A percentile compares a stretch with the other conserved stretches of the same genome.
These are phyloP conservation scores for Aspergillus vadensis DNA, from an alignment of 2,329 filamentous ascomycete species.

Conservation along the genomic window DNA sequence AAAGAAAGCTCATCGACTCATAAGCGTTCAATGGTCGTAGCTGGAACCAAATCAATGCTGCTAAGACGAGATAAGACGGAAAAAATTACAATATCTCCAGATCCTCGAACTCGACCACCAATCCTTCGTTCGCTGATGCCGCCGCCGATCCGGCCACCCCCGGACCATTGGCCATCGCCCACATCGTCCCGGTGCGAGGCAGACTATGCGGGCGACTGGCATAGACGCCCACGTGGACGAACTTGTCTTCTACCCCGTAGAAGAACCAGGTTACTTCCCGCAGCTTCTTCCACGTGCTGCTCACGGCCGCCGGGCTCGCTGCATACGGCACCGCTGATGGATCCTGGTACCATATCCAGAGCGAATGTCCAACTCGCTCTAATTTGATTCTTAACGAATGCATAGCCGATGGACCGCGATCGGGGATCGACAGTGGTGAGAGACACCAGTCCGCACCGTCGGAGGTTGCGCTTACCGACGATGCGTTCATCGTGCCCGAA, in stretches of 20 bases:
- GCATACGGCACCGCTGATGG: constrained; percentile 39
- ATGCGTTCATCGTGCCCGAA: constrained; percentile 56
- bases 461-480: constrained; percentile 58
- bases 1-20: constrained; percentile 2
- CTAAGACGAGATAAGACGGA: background rate
- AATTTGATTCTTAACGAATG: constrained; percentile 58
- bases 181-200: constrained; percentile 40
- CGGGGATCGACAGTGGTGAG: constrained; percentile 47
- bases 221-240: constrained; percentile 60
- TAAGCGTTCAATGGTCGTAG: background rate
- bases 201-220: constrained; percentile 58
- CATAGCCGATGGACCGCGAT: constrained; percentile 42
- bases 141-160: constrained; percentile 25
- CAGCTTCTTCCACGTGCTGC: constrained; percentile 58
- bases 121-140: constrained; percentile 34
- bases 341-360: constrained; percentile 61
- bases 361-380: constrained; percentile 57
- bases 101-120: constrained; percentile 55
- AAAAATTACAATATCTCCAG: constrained; percentile 42
- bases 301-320: constrained; percentile 42
- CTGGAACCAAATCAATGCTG: background rate
- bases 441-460: constrained; percentile 62
- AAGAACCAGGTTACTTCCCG: constrained; percentile 65
- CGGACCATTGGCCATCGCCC: constrained; percentile 41
- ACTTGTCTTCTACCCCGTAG: constrained; percentile 61